Evolutionary conservation across 148 eudicot genomes (phyloP).

Genomic region (Pharnaceum exiguum): DNA sequence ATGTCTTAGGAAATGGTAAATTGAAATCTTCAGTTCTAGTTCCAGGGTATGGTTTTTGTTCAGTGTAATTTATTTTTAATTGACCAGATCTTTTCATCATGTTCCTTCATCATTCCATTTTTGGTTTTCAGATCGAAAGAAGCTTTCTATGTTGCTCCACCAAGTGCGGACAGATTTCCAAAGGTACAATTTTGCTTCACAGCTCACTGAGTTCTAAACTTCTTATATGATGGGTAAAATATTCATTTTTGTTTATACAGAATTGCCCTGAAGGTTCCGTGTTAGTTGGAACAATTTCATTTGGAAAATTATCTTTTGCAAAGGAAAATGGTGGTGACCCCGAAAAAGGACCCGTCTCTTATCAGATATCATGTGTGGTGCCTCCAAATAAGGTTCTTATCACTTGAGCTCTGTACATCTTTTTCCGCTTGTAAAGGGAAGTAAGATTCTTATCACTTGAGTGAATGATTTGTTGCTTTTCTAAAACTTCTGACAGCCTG

Average conservation of each 20-base stretch:
- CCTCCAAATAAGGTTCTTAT: constrained; percentile 84
- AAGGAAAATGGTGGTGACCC: constrained; percentile 50
- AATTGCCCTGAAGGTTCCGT: constrained; percentile 77
- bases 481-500: constrained; percentile 40
- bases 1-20: constrained; percentile 69
- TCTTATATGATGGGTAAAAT: too few relatives aligned
- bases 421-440: too few relatives aligned
- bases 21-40: constrained; percentile 65
- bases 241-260: constrained; percentile 43
- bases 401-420: too few relatives aligned
- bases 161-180: constrained; percentile 80
- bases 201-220: neutral
- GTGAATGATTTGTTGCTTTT: neutral
- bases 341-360: constrained; percentile 70
- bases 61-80: neutral
- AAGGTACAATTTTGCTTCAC: constrained; percentile 45
- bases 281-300: constrained; percentile 79
- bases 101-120: neutral
- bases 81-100: neutral
- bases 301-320: constrained; percentile 65
- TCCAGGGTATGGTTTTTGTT: constrained; percentile 65
- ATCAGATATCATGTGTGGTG: constrained; percentile 64
- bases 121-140: constrained; percentile 59
- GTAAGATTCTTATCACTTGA: neutral
- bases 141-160: constrained; percentile 87